Evolutionary conservation across 2,329 filamentous ascomycete species (phyloP).

Genomic region (Monilinia fructicola): DNA sequence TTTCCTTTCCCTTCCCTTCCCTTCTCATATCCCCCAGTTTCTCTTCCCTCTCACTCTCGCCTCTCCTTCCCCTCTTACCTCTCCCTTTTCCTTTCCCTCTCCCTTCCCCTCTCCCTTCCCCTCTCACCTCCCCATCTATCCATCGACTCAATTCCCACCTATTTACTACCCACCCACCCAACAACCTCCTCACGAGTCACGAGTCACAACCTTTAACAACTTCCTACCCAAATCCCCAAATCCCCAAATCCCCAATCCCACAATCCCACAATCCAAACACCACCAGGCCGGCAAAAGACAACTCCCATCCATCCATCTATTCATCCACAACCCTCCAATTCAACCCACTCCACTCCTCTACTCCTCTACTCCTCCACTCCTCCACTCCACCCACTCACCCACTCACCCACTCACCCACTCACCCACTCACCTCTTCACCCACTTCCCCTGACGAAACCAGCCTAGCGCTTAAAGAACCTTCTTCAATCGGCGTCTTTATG

Average conservation of each 20-base stretch:
- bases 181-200: too few species aligned
- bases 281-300: too few species aligned
- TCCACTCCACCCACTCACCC: background rate
- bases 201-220: background rate
- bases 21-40: too few species aligned
- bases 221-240: background rate
- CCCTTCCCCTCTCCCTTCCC: too few species aligned
- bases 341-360: background rate
- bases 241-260: background rate
- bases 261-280: background rate
- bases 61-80: too few species aligned
- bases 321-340: background rate
- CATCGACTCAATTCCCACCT: too few species aligned
- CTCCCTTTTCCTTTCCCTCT: too few species aligned
- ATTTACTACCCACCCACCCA: background rate
- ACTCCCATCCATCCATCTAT: too few species aligned
- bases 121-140: background rate
- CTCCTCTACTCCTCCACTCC: background rate
- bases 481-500: slow-evolving; percentile 14
- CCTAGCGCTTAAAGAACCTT: background rate
- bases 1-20: too few species aligned
- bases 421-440: background rate
- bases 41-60: too few species aligned
- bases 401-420: background rate
- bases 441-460: background rate